Base-by-base conservation (phyloP, 1,284 basidiomycete genomes). In the Stygiomarasmius scandens region DNA sequence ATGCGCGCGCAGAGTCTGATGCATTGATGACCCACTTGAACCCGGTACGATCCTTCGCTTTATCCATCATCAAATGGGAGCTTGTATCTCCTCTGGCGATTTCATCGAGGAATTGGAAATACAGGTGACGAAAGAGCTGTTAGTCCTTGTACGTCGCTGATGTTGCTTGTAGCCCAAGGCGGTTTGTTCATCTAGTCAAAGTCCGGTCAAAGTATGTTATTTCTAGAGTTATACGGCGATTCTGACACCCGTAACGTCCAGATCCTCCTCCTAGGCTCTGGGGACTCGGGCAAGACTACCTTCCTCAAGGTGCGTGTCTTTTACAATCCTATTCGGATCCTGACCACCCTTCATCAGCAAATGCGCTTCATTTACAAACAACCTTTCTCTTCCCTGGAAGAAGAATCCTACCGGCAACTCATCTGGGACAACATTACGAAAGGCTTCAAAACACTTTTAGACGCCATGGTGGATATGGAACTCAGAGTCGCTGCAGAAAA, bases 251-350 rank as follows among this genome's bases (percentile, higher is more conserved):
- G n/a, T n/a, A n/a, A n/a, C n/a, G n/a, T n/a, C n/a, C n/a, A n/a
- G n/a, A 88, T 92, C n/a, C 79, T 97, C 54, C 80, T 98, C 23
- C 81, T 97, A 27, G 95, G 95, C 36, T 95, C 95, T 45, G 95
- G 95, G 36, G 95, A 96, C 69, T 93, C 90, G 29, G 95, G 95
- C 46, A 98, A 98, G 74, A 94, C 92, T 12, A 97, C 95, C 3
- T 82, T 95, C 64, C 82, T 95, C 69, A 95, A 95, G 79, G 90
- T 89, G 56, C 43, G 76, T 64, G 10, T 46, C 45, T 12, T 8
- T 2, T n/a, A 16, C 23, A 5, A 25, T 25, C 49, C 10, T 52
- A 22, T 24, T 24, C 52, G n/a, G n/a, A n/a, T n/a, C n/a, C n/a
- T n/a, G n/a, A n/a, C n/a, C n/a, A n/a, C n/a, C n/a, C n/a, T n/a